Base-by-base conservation (phyloP, 305 asterid genomes). In the Striga hermonthica region DNA sequence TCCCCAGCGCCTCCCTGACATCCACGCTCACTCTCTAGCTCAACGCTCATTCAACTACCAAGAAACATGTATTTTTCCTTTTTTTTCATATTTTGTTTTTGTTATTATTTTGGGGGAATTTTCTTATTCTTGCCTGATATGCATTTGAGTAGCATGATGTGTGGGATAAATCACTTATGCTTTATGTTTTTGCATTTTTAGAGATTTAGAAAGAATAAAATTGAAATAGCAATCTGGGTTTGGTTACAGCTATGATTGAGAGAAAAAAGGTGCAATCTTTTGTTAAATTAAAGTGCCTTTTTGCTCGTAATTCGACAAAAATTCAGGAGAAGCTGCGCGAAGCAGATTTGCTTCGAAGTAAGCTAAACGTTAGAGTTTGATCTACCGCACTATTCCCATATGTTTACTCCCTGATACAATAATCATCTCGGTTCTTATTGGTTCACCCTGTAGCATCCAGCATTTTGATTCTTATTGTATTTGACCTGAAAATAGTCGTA, bases 21-120 rank as follows among this genome's bases (percentile, higher is more conserved):
- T 93, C 57, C 97, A 93, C 76, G 99, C 99, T 14, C 97, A 88
- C 60, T 88, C 97, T 90, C 38, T 97, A 93, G 50, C 88, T 90
- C 68, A 86, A 86, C 77, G 80, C 99, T 62, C 99, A 88, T 79
- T 88, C 96, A 60, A 58, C 99, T 60, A 93, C 99, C 81, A n/a
- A n/a, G 90, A 90, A 83, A 50, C 91, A 90, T 91, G 99, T 88
- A n/a, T 8, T 10, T 40, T 28, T 55, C n/a, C n/a, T 49, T 36
- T 44, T n/a, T 38, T 52, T 16, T 38, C 3, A 4, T 8, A 9
- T 1, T 8, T 8, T 53, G 37, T 10, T 9, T 38, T 69, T 44
- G 41, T 60, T 40, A 6, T 34, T 56, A 52, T 0, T 40, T 13
- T 34, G 44, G 56, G n/a, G 65, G 61, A 22, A 6, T 35, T 52